These are phyloP conservation scores for Sporothrix phasma DNA, from an alignment of 2,329 filamentous ascomycete genomes.

Conservation along the genomic window DNA sequence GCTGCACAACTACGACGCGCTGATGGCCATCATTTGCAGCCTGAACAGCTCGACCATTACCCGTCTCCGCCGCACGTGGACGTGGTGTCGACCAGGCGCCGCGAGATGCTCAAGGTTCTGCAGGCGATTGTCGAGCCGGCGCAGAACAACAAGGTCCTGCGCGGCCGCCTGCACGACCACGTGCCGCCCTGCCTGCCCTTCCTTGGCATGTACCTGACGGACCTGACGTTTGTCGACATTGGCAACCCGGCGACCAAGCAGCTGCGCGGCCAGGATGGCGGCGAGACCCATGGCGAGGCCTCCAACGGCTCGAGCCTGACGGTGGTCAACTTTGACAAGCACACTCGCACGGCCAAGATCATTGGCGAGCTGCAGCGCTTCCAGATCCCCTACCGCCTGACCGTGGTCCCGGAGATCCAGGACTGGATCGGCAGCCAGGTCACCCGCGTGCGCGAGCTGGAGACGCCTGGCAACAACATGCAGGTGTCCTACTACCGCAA, in stretches of 20 bases:
- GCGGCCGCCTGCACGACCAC: constrained; percentile 72
- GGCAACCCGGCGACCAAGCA: constrained; percentile 82
- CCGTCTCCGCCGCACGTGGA: constrained; percentile 87
- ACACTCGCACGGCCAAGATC: constrained; percentile 86
- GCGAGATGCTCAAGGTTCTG: constrained; percentile 65
- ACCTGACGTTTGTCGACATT: constrained; percentile 88
- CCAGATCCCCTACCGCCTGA: constrained; percentile 82
- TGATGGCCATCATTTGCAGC: constrained; percentile 96
- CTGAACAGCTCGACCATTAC: constrained; percentile 86
- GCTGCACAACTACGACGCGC: constrained; percentile 87
- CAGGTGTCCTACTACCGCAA: constrained; percentile 65
- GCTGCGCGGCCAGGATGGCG: constrained; percentile 43
- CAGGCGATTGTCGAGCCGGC: constrained; percentile 80
- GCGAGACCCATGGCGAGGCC: constrained; percentile 30
- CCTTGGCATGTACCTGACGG: constrained; percentile 90
- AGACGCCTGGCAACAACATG: constrained; percentile 41
- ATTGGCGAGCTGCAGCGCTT: constrained; percentile 93
- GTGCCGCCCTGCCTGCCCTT: constrained; percentile 91
- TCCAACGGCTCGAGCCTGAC: constrained; percentile 51
- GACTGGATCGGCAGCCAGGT: constrained; percentile 85
- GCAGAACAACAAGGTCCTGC: constrained; percentile 82
- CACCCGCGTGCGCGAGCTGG: constrained; percentile 56
- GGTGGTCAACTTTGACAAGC: constrained; percentile 97
- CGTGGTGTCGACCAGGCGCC: constrained; percentile 70
- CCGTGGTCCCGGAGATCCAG: constrained; percentile 77